Evolutionary conservation across 2,329 filamentous ascomycete genomes (phyloP).

Genomic region (Graphilbum fragrans): DNA sequence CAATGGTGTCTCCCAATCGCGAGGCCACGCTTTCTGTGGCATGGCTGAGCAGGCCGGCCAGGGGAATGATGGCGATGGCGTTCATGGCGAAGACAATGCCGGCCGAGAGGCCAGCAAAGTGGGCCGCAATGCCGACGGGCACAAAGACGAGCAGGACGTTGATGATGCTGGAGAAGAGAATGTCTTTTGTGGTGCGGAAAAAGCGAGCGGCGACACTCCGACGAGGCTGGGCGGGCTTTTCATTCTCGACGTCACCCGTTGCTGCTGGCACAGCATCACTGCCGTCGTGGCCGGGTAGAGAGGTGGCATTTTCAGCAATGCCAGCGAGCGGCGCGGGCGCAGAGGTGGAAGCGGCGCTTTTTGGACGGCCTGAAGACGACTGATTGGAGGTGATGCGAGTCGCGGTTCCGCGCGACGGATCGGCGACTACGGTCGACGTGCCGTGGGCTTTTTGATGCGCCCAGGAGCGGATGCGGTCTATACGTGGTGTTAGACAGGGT

Average conservation of each 20-base stretch:
- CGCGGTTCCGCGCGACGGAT: background rate
- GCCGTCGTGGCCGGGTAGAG: no score
- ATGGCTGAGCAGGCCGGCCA: conserved; percentile 71
- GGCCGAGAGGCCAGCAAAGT: conserved; percentile 24
- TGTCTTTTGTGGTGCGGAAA: conserved; percentile 34
- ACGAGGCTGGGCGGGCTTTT: conserved; percentile 7
- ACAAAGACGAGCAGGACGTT: conserved; percentile 59
- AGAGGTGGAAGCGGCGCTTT: background rate
- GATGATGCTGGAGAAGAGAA: conserved; percentile 49
- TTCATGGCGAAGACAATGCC: conserved; percentile 47
- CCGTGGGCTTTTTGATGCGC: conserved; percentile 17
- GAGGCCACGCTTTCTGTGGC: conserved; percentile 83
- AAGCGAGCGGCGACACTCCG: conserved; percentile 18
- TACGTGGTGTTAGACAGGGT: no score
- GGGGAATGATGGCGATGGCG: conserved; percentile 64
- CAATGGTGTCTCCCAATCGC: conserved; percentile 70
- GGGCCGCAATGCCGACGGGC: conserved; percentile 51
- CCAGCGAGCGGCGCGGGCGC: no score
- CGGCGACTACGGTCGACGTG: conserved; percentile 6
- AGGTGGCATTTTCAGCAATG: no score
- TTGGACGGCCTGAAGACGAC: background rate
- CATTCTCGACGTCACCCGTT: conserved; percentile 1
- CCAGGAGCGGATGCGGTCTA: conserved; percentile 18
- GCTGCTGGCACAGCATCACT: background rate
- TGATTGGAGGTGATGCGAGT: background rate